These are phyloP conservation scores for Citrus unshiu DNA, from an alignment of 345 rosid genomes.

Conservation along the genomic window DNA sequence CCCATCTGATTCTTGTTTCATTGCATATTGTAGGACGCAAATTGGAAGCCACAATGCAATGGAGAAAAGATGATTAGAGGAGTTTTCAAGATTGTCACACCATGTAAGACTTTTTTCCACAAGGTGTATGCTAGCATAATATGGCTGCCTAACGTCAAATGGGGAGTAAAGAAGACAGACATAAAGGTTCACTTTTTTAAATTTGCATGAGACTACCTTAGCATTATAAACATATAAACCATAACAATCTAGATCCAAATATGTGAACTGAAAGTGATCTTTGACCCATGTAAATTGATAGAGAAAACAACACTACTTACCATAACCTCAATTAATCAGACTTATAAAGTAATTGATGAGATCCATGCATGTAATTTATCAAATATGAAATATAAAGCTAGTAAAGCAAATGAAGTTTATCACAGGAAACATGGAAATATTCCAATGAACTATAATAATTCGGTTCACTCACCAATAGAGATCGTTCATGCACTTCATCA, in stretches of 20 bases:
- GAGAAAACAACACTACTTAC: not conserved
- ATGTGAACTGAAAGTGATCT: not conserved
- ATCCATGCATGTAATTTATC: not conserved
- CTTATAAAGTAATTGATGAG: not conserved
- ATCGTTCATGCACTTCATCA: conserved; percentile 97
- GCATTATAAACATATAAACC: not conserved
- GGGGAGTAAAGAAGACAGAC: not conserved
- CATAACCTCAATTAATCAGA: not conserved
- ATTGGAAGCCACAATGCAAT: not conserved
- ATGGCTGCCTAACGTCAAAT: not conserved
- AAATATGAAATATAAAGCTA: not conserved
- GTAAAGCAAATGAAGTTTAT: not conserved
- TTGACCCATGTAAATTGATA: not conserved
- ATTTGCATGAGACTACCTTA: not conserved
- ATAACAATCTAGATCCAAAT: not conserved
- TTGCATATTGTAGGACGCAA: not conserved
- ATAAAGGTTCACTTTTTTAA: not conserved
- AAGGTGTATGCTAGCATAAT: not conserved
- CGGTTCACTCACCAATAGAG: conserved; percentile 66
- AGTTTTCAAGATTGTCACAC: not conserved
- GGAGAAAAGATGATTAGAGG: not conserved
- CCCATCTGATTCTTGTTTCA: not conserved
- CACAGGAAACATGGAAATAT: not conserved
- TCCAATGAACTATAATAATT: conserved; percentile 7
- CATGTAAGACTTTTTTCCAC: not conserved